Base-by-base conservation (phyloP, 169 alveolate genomes). In the Perkinsus olseni region DNA sequence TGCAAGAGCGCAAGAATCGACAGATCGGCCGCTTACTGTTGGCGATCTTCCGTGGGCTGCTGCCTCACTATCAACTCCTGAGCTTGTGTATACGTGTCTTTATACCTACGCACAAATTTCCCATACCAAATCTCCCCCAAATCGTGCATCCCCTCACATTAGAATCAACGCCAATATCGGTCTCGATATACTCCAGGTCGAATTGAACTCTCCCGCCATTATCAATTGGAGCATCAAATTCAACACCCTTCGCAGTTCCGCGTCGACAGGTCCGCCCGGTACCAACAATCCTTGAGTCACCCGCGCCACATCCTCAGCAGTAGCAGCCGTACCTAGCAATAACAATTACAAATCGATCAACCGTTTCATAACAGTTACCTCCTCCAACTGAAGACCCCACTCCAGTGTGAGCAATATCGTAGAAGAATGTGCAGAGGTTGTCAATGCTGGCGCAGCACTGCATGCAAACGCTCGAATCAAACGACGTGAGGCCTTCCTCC, bases 101-200 rank as follows among this genome's bases (percentile, higher is more conserved):
- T 38, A 8, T 36, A 20, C 39, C 39, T 39, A 0, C 50, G 28
- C 21, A 17, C n/a, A 34, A 3, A 6, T 51, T 10, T 4, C 74
- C 24, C 92, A 31, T n/a, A 37, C 39, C 37, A 10, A 8, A 20
- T 24, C 40, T n/a, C 62, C 37, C 45, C 34, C 45, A 48, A 6
- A 1, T 82, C 11, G 6, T 8, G 40, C 92, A 8, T 92, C 39
- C 21, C 82, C 91, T 38, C 93, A 96, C 92, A 98, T 96, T 48
- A 98, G 94, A 48, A 98, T 97, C 94, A 98, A 93, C 4, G 98
- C 99, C 93, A 98, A 95, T 40, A 98, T 94, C n/a, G 99, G 98
- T 39, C 98, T 95, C 39, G 98, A 97, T 94, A 98, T 95, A 91
- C 98, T 95, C 99, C 99, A 98, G 51, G 98, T 96, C 91, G 97